A percentile compares a stretch with the other conserved stretches of the same genome.
These are phyloP conservation scores for Desmodesmus armatus DNA, from an alignment of 139 green algal genomes.

Conservation along the genomic window DNA sequence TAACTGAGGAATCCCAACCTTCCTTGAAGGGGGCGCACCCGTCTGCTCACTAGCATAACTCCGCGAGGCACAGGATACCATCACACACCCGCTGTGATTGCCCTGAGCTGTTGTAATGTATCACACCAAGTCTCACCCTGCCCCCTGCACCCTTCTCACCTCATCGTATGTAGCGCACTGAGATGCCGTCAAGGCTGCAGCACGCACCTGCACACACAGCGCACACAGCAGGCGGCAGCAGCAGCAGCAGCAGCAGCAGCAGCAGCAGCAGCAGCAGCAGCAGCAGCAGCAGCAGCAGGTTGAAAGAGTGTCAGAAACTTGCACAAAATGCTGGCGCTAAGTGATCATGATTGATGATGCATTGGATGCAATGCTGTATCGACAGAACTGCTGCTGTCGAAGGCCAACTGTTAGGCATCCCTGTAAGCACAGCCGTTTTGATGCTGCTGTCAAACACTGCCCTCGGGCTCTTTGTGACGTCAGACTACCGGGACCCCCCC, in stretches of 20 bases:
- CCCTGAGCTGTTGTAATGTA: too few relatives aligned
- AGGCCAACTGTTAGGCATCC: not conserved
- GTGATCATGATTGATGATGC: not conserved
- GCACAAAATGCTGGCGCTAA: too few relatives aligned
- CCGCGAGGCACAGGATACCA: too few relatives aligned
- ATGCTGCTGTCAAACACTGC: not conserved
- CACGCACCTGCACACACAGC: conserved; percentile 30
- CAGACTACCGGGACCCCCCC: too few relatives aligned
- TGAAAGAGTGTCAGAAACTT: not conserved
- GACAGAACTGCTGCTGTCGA: not conserved
- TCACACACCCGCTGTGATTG: too few relatives aligned
- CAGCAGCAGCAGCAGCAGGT: not conserved
- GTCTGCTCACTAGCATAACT: too few relatives aligned
- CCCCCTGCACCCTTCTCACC: too few relatives aligned
- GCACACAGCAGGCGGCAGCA: not conserved
- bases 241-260: not conserved
- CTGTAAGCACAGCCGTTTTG: not conserved
- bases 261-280: not conserved
- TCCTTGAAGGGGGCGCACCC: too few relatives aligned
- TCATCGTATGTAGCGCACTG: conserved; percentile 76
- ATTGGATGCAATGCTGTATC: not conserved
- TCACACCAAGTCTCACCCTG: too few relatives aligned
- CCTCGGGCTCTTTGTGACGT: not conserved
- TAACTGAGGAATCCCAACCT: too few relatives aligned
- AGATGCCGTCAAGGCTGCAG: conserved; percentile 61